These are phyloP conservation scores for Metschnikowia reukaufii DNA, from an alignment of 805 yeast genomes.

Conservation along the genomic window DNA sequence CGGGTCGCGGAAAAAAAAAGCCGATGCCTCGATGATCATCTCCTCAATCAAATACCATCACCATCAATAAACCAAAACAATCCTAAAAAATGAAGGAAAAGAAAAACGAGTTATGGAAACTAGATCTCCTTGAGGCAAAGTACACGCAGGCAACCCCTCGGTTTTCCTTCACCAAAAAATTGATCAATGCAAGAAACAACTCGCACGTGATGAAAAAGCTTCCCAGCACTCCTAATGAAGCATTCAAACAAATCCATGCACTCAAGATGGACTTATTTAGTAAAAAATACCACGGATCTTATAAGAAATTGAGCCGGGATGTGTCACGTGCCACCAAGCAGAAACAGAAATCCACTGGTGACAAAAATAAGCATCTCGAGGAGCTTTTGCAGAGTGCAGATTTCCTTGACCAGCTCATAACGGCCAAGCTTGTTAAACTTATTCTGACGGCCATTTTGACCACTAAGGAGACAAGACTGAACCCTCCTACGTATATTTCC, in stretches of 20 bases:
- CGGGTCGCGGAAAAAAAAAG: neutral
- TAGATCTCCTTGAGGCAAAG: conserved; percentile 57
- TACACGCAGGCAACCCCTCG: conserved; percentile 46
- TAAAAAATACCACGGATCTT: conserved; percentile 49
- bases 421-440: conserved; percentile 34
- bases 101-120: conserved; percentile 47
- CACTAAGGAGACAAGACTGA: conserved; percentile 27
- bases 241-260: conserved; percentile 43
- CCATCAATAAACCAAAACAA: neutral
- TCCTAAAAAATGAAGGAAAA: conserved; percentile 28
- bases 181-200: conserved; percentile 46
- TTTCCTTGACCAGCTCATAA: conserved; percentile 26
- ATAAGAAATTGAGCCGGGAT: conserved; percentile 41
- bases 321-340: conserved; percentile 26
- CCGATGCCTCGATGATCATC: conserved; percentile 11
- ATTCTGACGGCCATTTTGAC: conserved; percentile 28
- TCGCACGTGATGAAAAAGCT: conserved; percentile 41
- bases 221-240: conserved; percentile 44
- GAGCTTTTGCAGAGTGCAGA: conserved; percentile 25
- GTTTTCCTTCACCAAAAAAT: conserved; percentile 48
- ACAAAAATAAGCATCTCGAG: conserved; percentile 16
- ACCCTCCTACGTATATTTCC: conserved; percentile 38
- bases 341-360: conserved; percentile 17
- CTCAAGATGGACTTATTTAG: conserved; percentile 47
- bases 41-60: too few relatives aligned